These are phyloP conservation scores for Oryza meyeriana DNA, from an alignment of 176 grass and related monocot species.

Conservation along the genomic window DNA sequence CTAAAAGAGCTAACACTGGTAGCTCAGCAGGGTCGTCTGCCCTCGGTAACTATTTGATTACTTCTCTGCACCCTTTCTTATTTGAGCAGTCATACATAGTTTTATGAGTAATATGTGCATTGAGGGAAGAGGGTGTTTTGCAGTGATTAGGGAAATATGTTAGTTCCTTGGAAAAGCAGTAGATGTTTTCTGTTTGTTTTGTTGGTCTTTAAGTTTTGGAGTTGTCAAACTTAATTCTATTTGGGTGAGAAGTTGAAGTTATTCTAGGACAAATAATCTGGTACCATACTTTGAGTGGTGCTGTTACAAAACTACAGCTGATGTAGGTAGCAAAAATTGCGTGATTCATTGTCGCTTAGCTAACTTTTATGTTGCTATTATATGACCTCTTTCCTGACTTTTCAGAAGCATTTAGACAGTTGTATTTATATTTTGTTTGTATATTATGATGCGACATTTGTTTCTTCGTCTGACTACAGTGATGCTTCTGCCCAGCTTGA, in stretches of 20 bases:
- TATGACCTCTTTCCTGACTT: neutral
- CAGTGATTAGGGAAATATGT: neutral
- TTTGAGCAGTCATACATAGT: neutral
- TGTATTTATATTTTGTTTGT: too few species aligned
- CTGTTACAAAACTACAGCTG: neutral
- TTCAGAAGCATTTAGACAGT: neutral
- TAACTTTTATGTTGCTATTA: neutral
- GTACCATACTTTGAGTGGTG: neutral
- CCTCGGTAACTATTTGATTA: conserved; percentile 39
- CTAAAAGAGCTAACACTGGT: conserved; percentile 55
- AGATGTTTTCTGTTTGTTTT: neutral
- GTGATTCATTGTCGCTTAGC: neutral
- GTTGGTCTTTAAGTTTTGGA: neutral
- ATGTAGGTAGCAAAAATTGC: neutral
- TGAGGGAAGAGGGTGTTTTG: neutral
- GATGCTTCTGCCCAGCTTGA: neutral
- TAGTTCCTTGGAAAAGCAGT: neutral
- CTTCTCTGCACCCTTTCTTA: conserved; percentile 10
- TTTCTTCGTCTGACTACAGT: neutral
- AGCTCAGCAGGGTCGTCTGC: conserved; percentile 24
- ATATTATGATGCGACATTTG: neutral
- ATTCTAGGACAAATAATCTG: neutral
- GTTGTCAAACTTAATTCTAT: neutral
- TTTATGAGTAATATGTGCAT: neutral
- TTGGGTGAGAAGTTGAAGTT: neutral